Base-by-base conservation (phyloP, 768 basidiomycete genomes). In the Tricholoma bakamatsutake region DNA sequence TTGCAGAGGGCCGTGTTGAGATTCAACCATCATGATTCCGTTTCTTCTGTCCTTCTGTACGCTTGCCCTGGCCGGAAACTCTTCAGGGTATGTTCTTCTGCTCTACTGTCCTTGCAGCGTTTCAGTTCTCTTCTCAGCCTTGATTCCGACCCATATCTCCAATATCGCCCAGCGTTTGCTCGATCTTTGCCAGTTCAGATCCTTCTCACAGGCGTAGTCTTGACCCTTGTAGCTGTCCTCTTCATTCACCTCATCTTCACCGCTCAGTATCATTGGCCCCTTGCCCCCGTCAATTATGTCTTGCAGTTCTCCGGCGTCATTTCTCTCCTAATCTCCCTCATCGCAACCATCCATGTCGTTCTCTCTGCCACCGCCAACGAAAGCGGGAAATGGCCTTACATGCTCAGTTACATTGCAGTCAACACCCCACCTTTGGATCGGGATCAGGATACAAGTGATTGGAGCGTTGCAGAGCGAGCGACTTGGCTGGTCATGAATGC, bases 181-280 rank as follows among this genome's bases (percentile, higher is more conserved):
- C 86, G 87, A 58, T 94, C 95, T 0, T 81, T 98, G 13, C 94
- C 96, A 2, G 81, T 96, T 0, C 97, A 99, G 65, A 83, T 98
- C 50, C 79, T 97, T 57, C 73, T 96, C 52, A 86, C 84, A 1
- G 93, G 93, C 46, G 81, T 97, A 59, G 83, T 92, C 5, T 73
- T 96, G 59, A 90, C 96, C 9, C 82, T 98, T 57, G 81, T 90
- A 45, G 76, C 80, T 45, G 87, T 96, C 17, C 85, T 99, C 42
- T 78, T 97, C 62, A 84, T 97, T 55, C 94, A 98, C 62, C 85
- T 99, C 61, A 69, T 93, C 57, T 97, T 99, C 73, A 98, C 97
- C 4, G 89, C 88, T 0, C 93, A 96, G 67, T 98, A 96, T 61
- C 97, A 99, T 69, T 91, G 89, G 81, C 92, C 93, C 0, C 85